A percentile compares a stretch with the other conserved stretches of the same genome.
phyloP scores from a whole-genome alignment of 306 rosid genomes.

The Quercus robur region DNA sequence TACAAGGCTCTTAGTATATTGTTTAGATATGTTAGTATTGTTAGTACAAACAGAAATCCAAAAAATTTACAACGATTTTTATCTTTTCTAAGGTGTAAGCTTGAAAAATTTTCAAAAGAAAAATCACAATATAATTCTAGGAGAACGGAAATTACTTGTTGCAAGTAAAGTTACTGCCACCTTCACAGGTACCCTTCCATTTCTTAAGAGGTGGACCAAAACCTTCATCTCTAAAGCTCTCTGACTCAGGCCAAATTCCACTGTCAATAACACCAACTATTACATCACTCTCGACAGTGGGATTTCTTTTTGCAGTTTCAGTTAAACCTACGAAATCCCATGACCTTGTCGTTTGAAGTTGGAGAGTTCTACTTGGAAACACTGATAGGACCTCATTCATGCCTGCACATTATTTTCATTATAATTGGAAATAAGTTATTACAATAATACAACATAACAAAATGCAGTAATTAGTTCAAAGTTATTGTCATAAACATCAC shows the following conservation, averaged over 20 bases:
- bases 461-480: too few relatives aligned
- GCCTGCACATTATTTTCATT: not conserved
- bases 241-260: conserved; percentile 30
- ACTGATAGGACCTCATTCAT: conserved; percentile 19
- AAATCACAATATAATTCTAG: not conserved
- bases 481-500: too few relatives aligned
- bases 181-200: conserved; percentile 24
- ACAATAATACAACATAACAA: too few relatives aligned
- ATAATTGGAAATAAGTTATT: too few relatives aligned
- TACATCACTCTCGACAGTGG: conserved; percentile 2
- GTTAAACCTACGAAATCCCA: conserved; percentile 29
- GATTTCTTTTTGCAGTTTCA: not conserved
- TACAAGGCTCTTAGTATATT: too few relatives aligned
- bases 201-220: conserved; percentile 15
- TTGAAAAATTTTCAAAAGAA: too few relatives aligned
- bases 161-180: conserved; percentile 20
- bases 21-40: too few relatives aligned
- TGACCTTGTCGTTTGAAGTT: conserved; percentile 14
- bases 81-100: too few relatives aligned
- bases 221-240: conserved; percentile 20
- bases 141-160: conserved; percentile 12
- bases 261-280: conserved; percentile 25
- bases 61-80: too few relatives aligned
- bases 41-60: too few relatives aligned
- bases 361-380: conserved; percentile 18